Evolutionary conservation across 768 basidiomycete species (phyloP), one percentile per base, ranked within the genome.

Genomic region (Harrya chromipes): DNA sequence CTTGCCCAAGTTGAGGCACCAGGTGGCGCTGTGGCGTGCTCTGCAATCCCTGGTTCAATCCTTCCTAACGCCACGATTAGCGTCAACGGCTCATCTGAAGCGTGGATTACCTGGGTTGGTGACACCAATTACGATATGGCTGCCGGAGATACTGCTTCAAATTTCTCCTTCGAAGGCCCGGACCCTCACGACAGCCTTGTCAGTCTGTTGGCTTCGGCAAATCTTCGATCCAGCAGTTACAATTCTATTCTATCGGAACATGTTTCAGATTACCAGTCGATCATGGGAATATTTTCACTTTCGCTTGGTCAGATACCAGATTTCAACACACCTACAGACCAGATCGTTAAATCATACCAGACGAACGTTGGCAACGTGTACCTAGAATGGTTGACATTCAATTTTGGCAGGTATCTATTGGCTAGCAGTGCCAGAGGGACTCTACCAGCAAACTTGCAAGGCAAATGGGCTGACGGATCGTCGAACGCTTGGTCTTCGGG

Each of bases 81-180:
- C 27, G 71, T 88, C 13, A 63, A 61, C 7, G 64, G 70, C 17
- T 71, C 77, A 23, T 68, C 69, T 2, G 81, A 83, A 50, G 73
- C 81, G 0, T 85, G 81, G 83, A 66, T 87, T 55, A 78, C 80
- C 7, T 88, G 85, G 85, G 78, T 82, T 16, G 87, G 85, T n/a
- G 84, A 75, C 24, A 89, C 87, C 14, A 76, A 87, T 40, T 89
- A 83, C 61, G 71, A 79, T 52, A 79, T 81, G 65, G 64, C 78
- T 53, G 81, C 85, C 1, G 87, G 87, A 26, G 75, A 79, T 53
- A 70, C 68, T 4, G 73, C 74, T 13, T 74, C 74, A 59, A 64
- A 69, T 37, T 89, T 82, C 58, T 76, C 84, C 4, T 90, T 90
- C 74, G 63, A 70, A 26, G 85, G 85, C 6, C 46, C 72, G 0